These are phyloP conservation scores for Xerocomellus intermedius DNA, from an alignment of 768 basidiomycete species.

Conservation along the genomic window DNA sequence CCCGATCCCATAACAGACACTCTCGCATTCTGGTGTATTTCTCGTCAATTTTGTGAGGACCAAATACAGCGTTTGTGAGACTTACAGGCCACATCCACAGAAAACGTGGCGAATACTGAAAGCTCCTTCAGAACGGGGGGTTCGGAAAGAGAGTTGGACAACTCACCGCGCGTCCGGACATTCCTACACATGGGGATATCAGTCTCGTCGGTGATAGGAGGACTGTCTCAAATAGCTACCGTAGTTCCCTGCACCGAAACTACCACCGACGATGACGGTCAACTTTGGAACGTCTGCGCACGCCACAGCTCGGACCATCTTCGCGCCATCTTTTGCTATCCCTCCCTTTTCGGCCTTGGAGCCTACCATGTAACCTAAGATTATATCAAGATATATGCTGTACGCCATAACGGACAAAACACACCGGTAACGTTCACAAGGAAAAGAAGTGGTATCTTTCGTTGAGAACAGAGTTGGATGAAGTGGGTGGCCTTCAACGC, in stretches of 20 bases:
- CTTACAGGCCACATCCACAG: slow-evolving; percentile 98
- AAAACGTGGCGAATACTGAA: slow-evolving; percentile 88
- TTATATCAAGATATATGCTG: slow-evolving; percentile 2
- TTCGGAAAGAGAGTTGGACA: not conserved
- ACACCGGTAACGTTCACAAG: slow-evolving; percentile 91
- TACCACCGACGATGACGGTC: slow-evolving; percentile 90
- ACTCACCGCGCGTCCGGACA: slow-evolving; percentile 90
- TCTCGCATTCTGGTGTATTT: slow-evolving; percentile 67
- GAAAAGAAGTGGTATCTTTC: slow-evolving; percentile 86
- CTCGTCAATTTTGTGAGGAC: slow-evolving; percentile 7
- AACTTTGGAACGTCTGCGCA: slow-evolving; percentile 94
- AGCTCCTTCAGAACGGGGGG: slow-evolving; percentile 3
- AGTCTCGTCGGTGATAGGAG: slow-evolving; percentile 6
- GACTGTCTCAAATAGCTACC: slow-evolving; percentile 43
- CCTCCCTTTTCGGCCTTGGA: slow-evolving; percentile 93
- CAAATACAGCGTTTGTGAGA: slow-evolving; percentile 11
- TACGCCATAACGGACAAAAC: slow-evolving; percentile 1
- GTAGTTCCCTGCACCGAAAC: slow-evolving; percentile 94
- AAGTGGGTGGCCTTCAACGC: slow-evolving; percentile 95
- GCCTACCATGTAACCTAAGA: slow-evolving; percentile 89
- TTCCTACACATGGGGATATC: slow-evolving; percentile 48
- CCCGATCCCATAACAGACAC: slow-evolving; percentile 95
- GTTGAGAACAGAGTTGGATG: slow-evolving; percentile 90
- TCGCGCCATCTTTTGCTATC: slow-evolving; percentile 92
- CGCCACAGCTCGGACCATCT: slow-evolving; percentile 95